phyloP scores from a whole-genome alignment of 2,329 filamentous ascomycete species.

The Chaetomiaceae sp. region DNA sequence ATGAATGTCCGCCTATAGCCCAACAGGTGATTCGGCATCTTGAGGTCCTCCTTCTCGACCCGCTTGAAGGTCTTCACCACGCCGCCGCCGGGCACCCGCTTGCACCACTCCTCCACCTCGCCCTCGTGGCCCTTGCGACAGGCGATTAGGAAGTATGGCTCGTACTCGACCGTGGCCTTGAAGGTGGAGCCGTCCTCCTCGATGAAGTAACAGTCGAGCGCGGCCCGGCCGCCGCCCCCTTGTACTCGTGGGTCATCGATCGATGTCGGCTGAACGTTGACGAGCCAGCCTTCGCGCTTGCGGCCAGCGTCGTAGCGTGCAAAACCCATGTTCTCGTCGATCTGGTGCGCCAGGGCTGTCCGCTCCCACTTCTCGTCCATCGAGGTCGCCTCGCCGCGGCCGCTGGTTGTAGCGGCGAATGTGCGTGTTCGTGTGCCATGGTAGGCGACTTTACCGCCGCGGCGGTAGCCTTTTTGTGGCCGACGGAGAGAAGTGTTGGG shows the following conservation, averaged over 20 bases:
- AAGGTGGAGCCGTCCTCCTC: constrained; percentile 83
- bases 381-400: constrained; percentile 77
- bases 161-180: constrained; percentile 93
- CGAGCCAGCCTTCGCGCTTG: constrained; percentile 79
- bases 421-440: constrained; percentile 68
- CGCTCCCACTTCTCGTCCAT: constrained; percentile 90
- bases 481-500: constrained; percentile 53
- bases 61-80: constrained; percentile 71
- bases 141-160: constrained; percentile 92
- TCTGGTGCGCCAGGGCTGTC: constrained; percentile 72
- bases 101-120: constrained; percentile 94
- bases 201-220: constrained; percentile 95
- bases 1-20: constrained; percentile 87
- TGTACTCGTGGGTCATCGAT: constrained; percentile 79
- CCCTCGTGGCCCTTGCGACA: constrained; percentile 81
- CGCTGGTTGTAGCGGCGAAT: constrained; percentile 67
- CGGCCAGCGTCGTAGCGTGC: constrained; percentile 82
- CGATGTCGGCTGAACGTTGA: constrained; percentile 87
- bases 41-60: constrained; percentile 86
- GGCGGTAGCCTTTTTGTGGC: constrained; percentile 62
- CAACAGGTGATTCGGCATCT: constrained; percentile 91
- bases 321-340: constrained; percentile 95
- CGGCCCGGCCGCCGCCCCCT: constrained; percentile 80
- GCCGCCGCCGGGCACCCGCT: constrained; percentile 70
- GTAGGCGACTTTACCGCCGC: constrained; percentile 60